These are phyloP conservation scores for Rhizoclosmatium globosum DNA, from an alignment of 192 early-diverging fungal species.

Conservation along the genomic window DNA sequence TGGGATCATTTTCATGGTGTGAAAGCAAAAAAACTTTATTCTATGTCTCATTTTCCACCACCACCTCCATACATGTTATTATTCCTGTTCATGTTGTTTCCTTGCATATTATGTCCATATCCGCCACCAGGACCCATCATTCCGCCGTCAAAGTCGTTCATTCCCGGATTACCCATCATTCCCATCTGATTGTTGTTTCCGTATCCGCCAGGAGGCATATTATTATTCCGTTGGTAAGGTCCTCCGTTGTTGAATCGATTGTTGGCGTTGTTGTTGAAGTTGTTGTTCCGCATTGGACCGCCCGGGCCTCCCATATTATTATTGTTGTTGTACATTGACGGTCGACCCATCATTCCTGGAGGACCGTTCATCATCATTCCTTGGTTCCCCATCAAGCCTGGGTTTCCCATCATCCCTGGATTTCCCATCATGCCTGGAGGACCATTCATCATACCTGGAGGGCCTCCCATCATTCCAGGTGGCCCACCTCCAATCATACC, in stretches of 20 bases:
- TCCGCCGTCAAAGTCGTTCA: too few relatives aligned
- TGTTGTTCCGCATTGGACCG: neutral
- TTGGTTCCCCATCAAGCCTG: neutral
- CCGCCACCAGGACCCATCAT: too few relatives aligned
- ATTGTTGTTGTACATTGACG: neutral
- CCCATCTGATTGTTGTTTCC: too few relatives aligned
- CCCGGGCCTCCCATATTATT: neutral
- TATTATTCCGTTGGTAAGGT: neutral
- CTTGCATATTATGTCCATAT: too few relatives aligned
- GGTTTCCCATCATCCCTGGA: neutral
- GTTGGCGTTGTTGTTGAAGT: constrained; percentile 3
- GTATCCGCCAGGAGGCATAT: neutral
- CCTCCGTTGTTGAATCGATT: neutral
- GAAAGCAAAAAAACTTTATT: too few relatives aligned
- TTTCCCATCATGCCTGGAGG: neutral
- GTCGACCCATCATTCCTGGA: neutral
- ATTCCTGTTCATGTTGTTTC: too few relatives aligned
- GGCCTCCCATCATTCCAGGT: too few relatives aligned
- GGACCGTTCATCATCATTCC: neutral
- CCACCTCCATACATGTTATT: too few relatives aligned
- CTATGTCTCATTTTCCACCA: too few relatives aligned
- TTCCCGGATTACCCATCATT: too few relatives aligned
- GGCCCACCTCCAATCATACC: neutral
- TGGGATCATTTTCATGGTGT: too few relatives aligned
- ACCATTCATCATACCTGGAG: neutral